Percentiles rank a stretch among this genome's conserved stretches.
phyloP scores from a whole-genome alignment of 2,329 filamentous ascomycete species.

The Eutypa lata region DNA sequence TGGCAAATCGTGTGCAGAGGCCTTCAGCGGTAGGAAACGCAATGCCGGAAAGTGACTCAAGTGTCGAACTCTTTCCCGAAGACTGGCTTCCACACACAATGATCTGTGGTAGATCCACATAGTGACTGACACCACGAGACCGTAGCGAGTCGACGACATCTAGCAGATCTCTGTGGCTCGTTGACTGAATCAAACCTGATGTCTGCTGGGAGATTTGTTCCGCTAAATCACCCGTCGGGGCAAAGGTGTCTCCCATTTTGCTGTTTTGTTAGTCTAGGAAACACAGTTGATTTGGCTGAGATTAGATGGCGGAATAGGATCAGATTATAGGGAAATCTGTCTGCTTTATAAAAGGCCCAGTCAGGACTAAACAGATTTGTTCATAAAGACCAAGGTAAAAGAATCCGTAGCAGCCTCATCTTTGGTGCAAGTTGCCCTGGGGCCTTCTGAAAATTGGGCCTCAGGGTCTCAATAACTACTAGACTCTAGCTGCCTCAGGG shows the following conservation, averaged over 20 bases:
- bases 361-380: too few relatives aligned
- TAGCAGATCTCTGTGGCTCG: constrained; percentile 28
- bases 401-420: too few relatives aligned
- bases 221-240: constrained; percentile 16
- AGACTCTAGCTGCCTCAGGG: too few relatives aligned
- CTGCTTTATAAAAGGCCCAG: too few relatives aligned
- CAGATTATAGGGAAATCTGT: too few relatives aligned
- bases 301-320: not conserved
- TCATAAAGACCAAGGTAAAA: too few relatives aligned
- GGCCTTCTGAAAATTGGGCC: too few relatives aligned
- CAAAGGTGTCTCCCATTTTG: constrained; percentile 2
- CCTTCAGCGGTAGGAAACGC: constrained; percentile 51
- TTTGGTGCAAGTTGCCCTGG: too few relatives aligned
- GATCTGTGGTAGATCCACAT: constrained; percentile 32
- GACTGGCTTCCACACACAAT: constrained; percentile 54
- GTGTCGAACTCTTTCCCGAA: constrained; percentile 54
- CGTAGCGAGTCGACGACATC: constrained; percentile 35
- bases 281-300: not conserved
- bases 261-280: not conserved
- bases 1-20: constrained; percentile 58
- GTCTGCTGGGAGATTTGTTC: constrained; percentile 20
- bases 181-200: constrained; percentile 27
- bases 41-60: constrained; percentile 52
- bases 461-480: too few relatives aligned
- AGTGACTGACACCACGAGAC: constrained; percentile 31